Conservation (phyloP, 2,329 filamentous ascomycete species). For the Alternaria rosae region DNA sequence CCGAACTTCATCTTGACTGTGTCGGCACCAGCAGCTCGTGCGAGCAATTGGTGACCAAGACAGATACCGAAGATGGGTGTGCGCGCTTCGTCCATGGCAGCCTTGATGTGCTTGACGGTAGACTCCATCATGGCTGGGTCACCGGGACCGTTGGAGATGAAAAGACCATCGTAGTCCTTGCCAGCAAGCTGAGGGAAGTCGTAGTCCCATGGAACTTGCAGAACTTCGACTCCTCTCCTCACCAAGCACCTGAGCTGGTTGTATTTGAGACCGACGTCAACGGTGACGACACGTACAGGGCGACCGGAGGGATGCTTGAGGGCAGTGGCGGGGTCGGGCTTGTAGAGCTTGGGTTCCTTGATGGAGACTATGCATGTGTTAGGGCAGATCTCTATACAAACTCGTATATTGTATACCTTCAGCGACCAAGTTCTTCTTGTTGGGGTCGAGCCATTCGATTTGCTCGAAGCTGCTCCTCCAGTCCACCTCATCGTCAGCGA, state of each 20-base stretch:
- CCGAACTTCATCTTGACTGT: constrained; percentile 99
- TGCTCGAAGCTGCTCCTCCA: constrained; percentile 73
- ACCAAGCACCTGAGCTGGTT: constrained; percentile 96
- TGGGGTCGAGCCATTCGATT: constrained; percentile 90
- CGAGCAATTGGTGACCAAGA: constrained; percentile 91
- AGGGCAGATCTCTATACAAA: constrained; percentile 22
- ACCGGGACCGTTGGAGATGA: constrained; percentile 97
- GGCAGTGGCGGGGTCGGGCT: constrained; percentile 72
- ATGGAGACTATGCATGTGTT: constrained; percentile 76
- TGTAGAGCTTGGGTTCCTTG: constrained; percentile 84
- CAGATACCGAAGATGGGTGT: constrained; percentile 97
- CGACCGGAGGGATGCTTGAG: constrained; percentile 90
- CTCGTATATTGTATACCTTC: constrained; percentile 69
- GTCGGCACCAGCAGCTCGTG: constrained; percentile 82
- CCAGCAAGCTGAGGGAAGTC: constrained; percentile 80
- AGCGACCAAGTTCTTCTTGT: constrained; percentile 88
- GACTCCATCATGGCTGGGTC: constrained; percentile 85
- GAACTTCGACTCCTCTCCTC: constrained; percentile 87
- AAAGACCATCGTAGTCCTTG: constrained; percentile 92
- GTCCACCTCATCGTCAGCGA: constrained; percentile 42
- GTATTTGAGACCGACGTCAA: constrained; percentile 98
- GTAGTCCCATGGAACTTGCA: constrained; percentile 96
- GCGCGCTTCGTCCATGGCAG: constrained; percentile 77
- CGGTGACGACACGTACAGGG: constrained; percentile 83
- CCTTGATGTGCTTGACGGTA: constrained; percentile 80